Evolutionary conservation across 306 rosid species (phyloP), one percentile per base, ranked within the genome.

Genomic region (Acmispon strigosus): DNA sequence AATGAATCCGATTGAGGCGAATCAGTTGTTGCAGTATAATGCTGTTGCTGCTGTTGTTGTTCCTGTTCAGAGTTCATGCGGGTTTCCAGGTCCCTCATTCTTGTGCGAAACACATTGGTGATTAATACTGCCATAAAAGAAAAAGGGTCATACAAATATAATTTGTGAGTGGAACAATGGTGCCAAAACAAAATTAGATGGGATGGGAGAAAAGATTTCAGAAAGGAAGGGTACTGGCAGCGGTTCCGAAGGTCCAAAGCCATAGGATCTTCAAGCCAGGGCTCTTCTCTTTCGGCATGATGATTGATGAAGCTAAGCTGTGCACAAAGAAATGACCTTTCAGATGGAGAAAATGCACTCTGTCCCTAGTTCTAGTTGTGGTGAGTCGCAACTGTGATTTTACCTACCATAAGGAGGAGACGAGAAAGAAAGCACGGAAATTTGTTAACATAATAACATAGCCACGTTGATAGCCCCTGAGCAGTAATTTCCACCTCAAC

Each of bases 171-270:
- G 3, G n/a, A 39, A 7, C 34, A 41, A 34, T 3, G 8, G 32
- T n/a, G 4, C 1, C 1, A 19, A 22, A 49, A n/a, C n/a, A n/a
- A 7, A 6, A 24, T 27, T 27, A n/a, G 32, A 27, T 27, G 2
- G n/a, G n/a, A 32, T 32, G 1, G 8, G 4, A 18, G 0, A n/a
- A 32, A 54, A n/a, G 19, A 44, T 9, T n/a, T n/a, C n/a, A 15
- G 14, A 39, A 60, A 18, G 66, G 69, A 45, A 58, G 76, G 8
- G 44, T 80, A 84, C 89, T 72, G 16, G 94, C 96, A 49, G 98
- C 98, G 13, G 98, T 92, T 85, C 94, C 98, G 8, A 92, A 74
- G 59, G 98, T 84, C 98, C 92, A 92, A 16, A 92, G 1, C 98
- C 98, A 92, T 15, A 92, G 90, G 78, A 92, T 87, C 82, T 87